These are phyloP conservation scores for Plenodomus lindquistii DNA, from an alignment of 2,329 filamentous ascomycete species.

Conservation along the genomic window DNA sequence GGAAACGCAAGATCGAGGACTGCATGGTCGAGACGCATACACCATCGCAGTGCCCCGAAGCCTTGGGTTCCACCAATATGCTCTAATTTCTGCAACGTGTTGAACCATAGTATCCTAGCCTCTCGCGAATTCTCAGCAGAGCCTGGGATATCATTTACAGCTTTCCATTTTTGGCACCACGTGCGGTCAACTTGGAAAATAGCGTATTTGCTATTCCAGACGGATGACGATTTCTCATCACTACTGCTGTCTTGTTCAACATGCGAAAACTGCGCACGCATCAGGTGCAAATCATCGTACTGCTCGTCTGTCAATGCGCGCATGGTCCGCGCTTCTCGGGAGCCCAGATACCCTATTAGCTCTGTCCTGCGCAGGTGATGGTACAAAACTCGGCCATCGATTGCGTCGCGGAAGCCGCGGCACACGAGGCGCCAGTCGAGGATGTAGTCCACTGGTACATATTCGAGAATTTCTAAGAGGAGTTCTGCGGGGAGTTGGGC, in stretches of 20 bases:
- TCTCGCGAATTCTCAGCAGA: not conserved
- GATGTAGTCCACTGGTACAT: constrained; percentile 30
- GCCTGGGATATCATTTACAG: not conserved
- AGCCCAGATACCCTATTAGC: constrained; percentile 28
- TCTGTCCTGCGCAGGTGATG: constrained; percentile 23
- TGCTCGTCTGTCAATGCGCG: constrained; percentile 10
- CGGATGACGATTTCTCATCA: not conserved
- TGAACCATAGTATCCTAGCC: constrained; percentile 4
- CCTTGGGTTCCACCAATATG: constrained; percentile 8
- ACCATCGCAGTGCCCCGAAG: constrained; percentile 29
- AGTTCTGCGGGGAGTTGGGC: constrained; percentile 38
- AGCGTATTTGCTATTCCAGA: constrained; percentile 24
- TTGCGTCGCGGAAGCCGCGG: constrained; percentile 34
- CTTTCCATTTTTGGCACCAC: constrained; percentile 17
- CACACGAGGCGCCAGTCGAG: constrained; percentile 37
- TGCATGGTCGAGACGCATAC: constrained; percentile 27
- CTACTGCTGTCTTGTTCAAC: constrained; percentile 1
- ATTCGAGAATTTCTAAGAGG: constrained; percentile 30
- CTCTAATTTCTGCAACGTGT: constrained; percentile 10
- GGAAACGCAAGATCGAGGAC: constrained; percentile 31
- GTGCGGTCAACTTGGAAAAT: constrained; percentile 26
- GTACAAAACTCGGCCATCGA: constrained; percentile 34
- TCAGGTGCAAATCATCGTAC: constrained; percentile 20
- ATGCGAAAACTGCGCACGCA: constrained; percentile 15
- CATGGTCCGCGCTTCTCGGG: constrained; percentile 1